Evolutionary conservation across 2,329 filamentous ascomycete genomes (phyloP), one percentile per base, ranked within the genome.

Genomic region (Pochonia chlamydosporia): DNA sequence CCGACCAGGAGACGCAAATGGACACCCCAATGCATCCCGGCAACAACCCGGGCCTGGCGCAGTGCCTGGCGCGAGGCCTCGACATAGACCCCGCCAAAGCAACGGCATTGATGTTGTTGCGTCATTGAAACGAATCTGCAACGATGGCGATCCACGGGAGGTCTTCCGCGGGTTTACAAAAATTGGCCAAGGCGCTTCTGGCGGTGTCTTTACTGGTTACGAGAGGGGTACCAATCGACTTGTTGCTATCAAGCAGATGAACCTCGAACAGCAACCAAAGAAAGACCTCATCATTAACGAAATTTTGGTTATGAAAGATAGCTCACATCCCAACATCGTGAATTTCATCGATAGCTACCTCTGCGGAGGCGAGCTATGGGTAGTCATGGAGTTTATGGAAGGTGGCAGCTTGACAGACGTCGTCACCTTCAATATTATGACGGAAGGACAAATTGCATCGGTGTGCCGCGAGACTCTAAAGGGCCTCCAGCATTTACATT

Each of bases 311-410:
- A 99, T 99, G 93, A 96, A 95, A 72, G 93, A 97, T 61, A 96
- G 91, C 74, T 93, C 89, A 49, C 93, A 99, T 64, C 92, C 90
- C 60, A 97, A 97, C 64, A 95, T 99, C 68, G 93, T 99, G 69
- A 99, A 99, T 68, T 99, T 97, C 68, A 92, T 97, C 71, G 93
- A 97, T 72, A 96, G 91, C 65, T 97, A 91, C 66, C 75, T 99
- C 10, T 86, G 91, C 49, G 80, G 82, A 11, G 88, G 92, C 37
- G 93, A 97, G 66, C 73, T 99, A 25, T 99, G 93, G 93, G 93
- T 99, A 2, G 89, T 97, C 28, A 99, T 99, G 93, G 93, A 99
- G 70, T 99, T 92, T 62, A 99, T 99, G 93, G 92, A 99, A 67
- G 93, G 93, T 50, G 93, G 93, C 53, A 96, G 90, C 68, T 74